Base-by-base conservation (phyloP, 2,329 filamentous ascomycete genomes). In the Pseudogymnoascus destructans region DNA sequence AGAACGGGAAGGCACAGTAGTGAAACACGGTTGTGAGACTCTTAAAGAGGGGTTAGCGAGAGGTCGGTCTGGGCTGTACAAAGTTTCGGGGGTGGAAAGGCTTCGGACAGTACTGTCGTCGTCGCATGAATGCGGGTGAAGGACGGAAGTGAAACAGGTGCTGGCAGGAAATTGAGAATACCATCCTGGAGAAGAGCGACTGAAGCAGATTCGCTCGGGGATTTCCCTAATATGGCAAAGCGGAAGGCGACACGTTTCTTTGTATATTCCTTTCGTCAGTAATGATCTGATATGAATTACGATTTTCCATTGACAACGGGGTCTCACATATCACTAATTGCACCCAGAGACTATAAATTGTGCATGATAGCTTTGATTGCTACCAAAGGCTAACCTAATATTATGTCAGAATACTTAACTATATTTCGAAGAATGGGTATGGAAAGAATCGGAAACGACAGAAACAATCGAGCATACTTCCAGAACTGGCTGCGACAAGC, bases 1-100 rank as follows among this genome's bases (percentile, higher is more conserved):
- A 38, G 57, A 74, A 74, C 56, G 76, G 72, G 63, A 83, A 82
- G 70, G 73, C 75, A 35, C 72, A 81, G 21, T 68, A 63, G 63
- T 58, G 11, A 40, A n/a, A 9, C 25, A 30, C 15, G 3, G 46
- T n/a, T 19, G 25, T 25, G 15, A 11, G 25, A 19, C 11, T 23
- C 19, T 17, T 17, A 3, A 17, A 17, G 15, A 52, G n/a, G n/a
- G 19, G 46, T 17, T 30, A 52, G 17, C 8, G 46, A 30, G 25
- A 30, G 7, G 25, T 13, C n/a, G 2, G 32, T 30, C 7, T 6
- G 5, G 15, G 8, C 9, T 30, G 46, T 30, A 52, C 9, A 8
- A 52, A 30, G 46, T 8, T 11, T 30, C 3, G 3, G 15, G 38
- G 15, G 15, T 49, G 42, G n/a, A 49, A 15, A 10, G 15, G 25